Evolutionary conservation across 257 asterid genomes (phyloP).

Genomic region (Buddleja alternifolia): DNA sequence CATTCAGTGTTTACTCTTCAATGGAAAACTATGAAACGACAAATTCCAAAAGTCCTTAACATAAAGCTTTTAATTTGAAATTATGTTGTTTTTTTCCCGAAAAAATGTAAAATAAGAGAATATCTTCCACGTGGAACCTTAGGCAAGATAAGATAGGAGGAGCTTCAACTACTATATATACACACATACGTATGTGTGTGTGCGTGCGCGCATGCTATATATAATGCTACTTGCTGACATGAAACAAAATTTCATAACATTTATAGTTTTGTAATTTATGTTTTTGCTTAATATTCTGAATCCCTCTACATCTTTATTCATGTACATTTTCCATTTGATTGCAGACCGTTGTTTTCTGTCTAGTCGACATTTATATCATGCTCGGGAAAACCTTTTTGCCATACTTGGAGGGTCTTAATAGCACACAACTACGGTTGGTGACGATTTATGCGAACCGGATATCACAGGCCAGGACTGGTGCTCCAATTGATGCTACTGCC

Average conservation of each 20-base stretch:
- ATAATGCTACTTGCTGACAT: too few species aligned
- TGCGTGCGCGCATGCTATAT: too few species aligned
- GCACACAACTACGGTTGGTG: slow-evolving; percentile 87
- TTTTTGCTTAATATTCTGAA: slow-evolving; percentile 1
- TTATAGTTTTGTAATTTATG: too few species aligned
- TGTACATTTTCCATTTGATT: slow-evolving; percentile 23
- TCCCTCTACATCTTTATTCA: neutral
- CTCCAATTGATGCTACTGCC: slow-evolving; percentile 65
- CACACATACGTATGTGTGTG: too few species aligned
- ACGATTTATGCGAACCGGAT: slow-evolving; percentile 96
- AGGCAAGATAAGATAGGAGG: too few species aligned
- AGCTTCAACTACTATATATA: too few species aligned
- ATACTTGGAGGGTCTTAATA: slow-evolving; percentile 87
- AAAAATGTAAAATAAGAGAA: neutral
- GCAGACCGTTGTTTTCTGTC: slow-evolving; percentile 99
- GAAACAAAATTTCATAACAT: too few species aligned
- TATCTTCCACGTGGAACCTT: too few species aligned
- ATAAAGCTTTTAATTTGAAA: neutral
- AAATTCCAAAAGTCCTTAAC: neutral
- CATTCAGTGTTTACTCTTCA: slow-evolving; percentile 5
- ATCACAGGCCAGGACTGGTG: slow-evolving; percentile 96
- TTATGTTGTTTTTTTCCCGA: neutral
- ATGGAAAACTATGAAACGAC: neutral
- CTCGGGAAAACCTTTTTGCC: slow-evolving; percentile 95
- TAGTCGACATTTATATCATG: slow-evolving; percentile 95